A percentile compares a stretch with the other conserved stretches of the same genome.
Evolutionary conservation across 2,329 filamentous ascomycete genomes (phyloP).

Genomic region (Colletotrichum lindemuthianum): DNA sequence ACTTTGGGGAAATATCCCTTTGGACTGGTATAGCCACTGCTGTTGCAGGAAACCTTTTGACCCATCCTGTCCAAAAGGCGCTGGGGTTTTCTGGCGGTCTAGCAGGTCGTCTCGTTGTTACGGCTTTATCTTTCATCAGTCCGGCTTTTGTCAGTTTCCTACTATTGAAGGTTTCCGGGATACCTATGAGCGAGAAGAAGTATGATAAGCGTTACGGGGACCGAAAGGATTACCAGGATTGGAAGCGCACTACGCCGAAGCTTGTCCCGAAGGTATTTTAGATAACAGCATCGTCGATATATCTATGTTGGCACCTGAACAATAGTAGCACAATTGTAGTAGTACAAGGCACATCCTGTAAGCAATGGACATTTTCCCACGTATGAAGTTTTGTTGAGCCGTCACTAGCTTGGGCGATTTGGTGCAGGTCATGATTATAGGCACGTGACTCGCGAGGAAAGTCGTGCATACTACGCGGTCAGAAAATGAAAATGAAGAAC

Average conservation of each 20-base stretch:
- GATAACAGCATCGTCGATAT: not conserved
- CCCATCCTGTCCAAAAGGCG: conserved; percentile 63
- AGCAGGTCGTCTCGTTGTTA: conserved; percentile 42
- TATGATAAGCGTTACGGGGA: conserved; percentile 73
- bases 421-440: too few species aligned
- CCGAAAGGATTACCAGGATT: conserved; percentile 72
- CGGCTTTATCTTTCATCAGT: conserved; percentile 63
- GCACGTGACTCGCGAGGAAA: too few species aligned
- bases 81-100: conserved; percentile 63
- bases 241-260: conserved; percentile 74
- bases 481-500: too few species aligned
- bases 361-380: too few species aligned
- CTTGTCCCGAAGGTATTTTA: conserved; percentile 69
- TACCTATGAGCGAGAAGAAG: conserved; percentile 74
- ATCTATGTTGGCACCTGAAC: not conserved
- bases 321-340: not conserved
- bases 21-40: conserved; percentile 74
- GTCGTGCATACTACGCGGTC: too few species aligned
- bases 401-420: too few species aligned
- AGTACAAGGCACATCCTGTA: not conserved
- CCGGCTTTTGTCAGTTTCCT: conserved; percentile 73
- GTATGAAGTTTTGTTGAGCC: too few species aligned
- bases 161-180: conserved; percentile 70
- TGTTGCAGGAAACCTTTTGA: conserved; percentile 65
- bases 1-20: conserved; percentile 76